phyloP scores from a whole-genome alignment of 768 basidiomycete genomes.

The Mycena vitilis region DNA sequence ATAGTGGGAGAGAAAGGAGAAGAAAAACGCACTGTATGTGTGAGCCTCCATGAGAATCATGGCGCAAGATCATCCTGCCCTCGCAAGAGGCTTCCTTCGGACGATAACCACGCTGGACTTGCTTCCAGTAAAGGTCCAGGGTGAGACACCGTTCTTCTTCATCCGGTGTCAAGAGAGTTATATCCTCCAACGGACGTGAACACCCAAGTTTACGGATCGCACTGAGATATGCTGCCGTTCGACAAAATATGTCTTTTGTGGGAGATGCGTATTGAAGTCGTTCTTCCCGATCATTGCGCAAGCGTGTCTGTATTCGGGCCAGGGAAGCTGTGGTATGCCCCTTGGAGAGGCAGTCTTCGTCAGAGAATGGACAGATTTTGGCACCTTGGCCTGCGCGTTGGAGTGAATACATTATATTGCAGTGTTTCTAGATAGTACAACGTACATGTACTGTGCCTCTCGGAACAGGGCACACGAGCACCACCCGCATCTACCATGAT shows the following conservation, averaged over 20 bases:
- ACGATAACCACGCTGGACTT: constrained; percentile 2
- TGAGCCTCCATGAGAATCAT: background rate
- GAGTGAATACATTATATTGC: background rate
- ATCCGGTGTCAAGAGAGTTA: background rate
- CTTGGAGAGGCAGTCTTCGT: background rate
- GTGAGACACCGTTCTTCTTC: background rate
- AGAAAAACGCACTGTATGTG: background rate
- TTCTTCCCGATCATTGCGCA: background rate
- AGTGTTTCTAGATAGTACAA: background rate
- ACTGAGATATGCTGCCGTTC: constrained; percentile 1
- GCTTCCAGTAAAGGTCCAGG: background rate
- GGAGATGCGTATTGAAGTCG: constrained; percentile 4
- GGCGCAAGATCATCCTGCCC: background rate
- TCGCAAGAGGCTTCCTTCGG: background rate
- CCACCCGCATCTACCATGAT: background rate
- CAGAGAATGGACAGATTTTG: constrained; percentile 4
- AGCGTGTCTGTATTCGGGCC: background rate
- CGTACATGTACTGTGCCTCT: constrained; percentile 17
- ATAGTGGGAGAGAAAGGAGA: background rate
- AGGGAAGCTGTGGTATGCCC: background rate
- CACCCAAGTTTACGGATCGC: constrained; percentile 1
- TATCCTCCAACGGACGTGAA: background rate
- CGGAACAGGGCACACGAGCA: background rate
- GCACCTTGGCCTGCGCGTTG: constrained; percentile 2
- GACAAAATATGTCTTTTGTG: constrained; percentile 11